Evolutionary conservation across 169 alveolate genomes (phyloP).

Genomic region (Plasmodium fragile): DNA sequence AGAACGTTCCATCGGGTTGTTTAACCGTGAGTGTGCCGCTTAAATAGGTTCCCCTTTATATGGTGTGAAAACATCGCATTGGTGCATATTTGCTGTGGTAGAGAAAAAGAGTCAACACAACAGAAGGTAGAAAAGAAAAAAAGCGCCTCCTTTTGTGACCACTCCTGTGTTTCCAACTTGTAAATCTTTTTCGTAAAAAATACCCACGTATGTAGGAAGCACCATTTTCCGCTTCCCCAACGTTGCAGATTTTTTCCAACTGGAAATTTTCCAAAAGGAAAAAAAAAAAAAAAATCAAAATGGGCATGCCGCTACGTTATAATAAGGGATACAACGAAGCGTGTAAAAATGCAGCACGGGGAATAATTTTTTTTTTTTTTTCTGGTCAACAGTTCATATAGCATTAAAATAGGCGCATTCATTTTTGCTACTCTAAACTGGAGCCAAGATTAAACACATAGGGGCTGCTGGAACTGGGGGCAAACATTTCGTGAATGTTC

Average conservation of each 20-base stretch:
- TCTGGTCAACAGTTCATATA: background rate
- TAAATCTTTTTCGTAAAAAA: background rate
- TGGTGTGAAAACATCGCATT: background rate
- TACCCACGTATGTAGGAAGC: background rate
- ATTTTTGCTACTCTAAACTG: background rate
- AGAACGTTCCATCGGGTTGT: background rate
- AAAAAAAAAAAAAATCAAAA: background rate
- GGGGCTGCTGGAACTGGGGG: background rate
- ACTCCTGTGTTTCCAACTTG: background rate
- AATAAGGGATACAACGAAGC: background rate
- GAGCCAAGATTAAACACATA: background rate
- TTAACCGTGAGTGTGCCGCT: background rate
- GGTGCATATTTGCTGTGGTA: background rate
- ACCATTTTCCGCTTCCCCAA: background rate
- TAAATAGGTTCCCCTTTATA: background rate
- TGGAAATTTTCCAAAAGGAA: background rate
- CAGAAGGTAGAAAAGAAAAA: background rate
- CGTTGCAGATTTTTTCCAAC: background rate
- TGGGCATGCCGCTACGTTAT: background rate
- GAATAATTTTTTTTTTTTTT: background rate
- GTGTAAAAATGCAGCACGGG: slow-evolving; percentile 1
- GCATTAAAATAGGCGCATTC: background rate
- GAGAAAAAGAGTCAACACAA: background rate
- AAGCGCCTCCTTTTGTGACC: background rate
- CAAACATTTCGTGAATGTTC: background rate